Evolutionary conservation across 208 protist genomes (phyloP).

Genomic region (Zelonia costaricensis): DNA sequence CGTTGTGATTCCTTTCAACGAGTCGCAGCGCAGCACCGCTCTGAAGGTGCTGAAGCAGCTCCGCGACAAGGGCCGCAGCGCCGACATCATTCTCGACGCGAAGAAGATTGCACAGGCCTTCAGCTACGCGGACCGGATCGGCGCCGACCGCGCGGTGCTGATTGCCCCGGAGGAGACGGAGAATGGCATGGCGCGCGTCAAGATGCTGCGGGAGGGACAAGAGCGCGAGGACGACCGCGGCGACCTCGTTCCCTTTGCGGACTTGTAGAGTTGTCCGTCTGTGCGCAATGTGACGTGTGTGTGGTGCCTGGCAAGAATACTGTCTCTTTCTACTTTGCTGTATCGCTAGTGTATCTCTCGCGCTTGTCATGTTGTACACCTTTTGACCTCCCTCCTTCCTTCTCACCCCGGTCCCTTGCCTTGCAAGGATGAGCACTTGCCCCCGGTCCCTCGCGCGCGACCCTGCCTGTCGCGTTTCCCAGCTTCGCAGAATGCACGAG

Average conservation of each 20-base stretch:
- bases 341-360: no score
- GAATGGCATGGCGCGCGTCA: slow-evolving; percentile 87
- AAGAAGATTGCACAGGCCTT: slow-evolving; percentile 93
- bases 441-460: no score
- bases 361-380: no score
- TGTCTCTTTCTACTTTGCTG: no score
- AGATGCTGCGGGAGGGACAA: slow-evolving; percentile 85
- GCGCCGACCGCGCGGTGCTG: slow-evolving; percentile 85
- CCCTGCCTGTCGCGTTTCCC: no score
- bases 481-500: no score
- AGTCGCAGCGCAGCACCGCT: slow-evolving; percentile 87
- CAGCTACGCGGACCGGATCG: slow-evolving; percentile 95
- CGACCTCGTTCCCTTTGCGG: slow-evolving; percentile 48
- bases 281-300: no score
- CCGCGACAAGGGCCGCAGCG: slow-evolving; percentile 72
- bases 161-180: slow-evolving; percentile 95
- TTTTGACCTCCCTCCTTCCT: no score
- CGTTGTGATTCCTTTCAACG: slow-evolving; percentile 93
- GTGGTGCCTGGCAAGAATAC: background rate
- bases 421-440: no score
- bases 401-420: no score
- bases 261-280: no score
- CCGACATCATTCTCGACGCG: slow-evolving; percentile 92
- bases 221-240: slow-evolving; percentile 69
- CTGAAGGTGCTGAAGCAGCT: slow-evolving; percentile 75